Base-by-base conservation (phyloP, 208 protist species). In the Kentomonas sorsogonicus region DNA sequence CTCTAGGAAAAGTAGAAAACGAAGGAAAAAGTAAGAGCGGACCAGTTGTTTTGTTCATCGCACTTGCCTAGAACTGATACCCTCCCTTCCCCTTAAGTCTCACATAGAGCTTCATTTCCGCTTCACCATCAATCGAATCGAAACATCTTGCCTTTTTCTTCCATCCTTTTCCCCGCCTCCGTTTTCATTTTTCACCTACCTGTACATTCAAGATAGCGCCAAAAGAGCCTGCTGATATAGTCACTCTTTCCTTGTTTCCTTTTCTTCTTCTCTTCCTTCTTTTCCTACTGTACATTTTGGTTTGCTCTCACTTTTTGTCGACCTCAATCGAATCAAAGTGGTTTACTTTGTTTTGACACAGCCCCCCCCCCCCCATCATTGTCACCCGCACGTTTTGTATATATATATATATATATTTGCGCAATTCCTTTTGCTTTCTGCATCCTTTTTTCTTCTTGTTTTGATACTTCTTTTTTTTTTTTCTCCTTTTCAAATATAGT, bases 401-500 rank as follows among this genome's bases (percentile, higher is more conserved):
- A 54, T 54, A 54, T 39, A 54, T 33, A 30, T 18, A 34, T 25
- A 22, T 23, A 61, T 29, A 52, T 27, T 13, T 36, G 13, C n/a
- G 18, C 18, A 22, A 23, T 23, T 45, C 10, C 18, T 30, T 33
- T 41, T 47, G 36, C 10, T 45, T 45, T 45, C 40, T 41, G 11
- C 27, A 33, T 39, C 15, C 15, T 16, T 51, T n/a, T 43, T 20
- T 55, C n/a, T 38, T 31, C 33, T 53, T 62, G 10, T 34, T 9
- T 62, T 43, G 13, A 53, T 25, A 11, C 11, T 51, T 22, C 26
- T 25, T 22, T 33, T 45, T 41, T 60, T 48, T 48, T 60, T 48
- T 47, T 60, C 31, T 48, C 30, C 18, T 38, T 39, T 54, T 4
- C 15, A 13, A 36, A 10, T n/a, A n/a, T n/a, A n/a, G n/a, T n/a